phyloP scores from a whole-genome alignment of 2,329 filamentous ascomycete species.

The Cercospora sp. region DNA sequence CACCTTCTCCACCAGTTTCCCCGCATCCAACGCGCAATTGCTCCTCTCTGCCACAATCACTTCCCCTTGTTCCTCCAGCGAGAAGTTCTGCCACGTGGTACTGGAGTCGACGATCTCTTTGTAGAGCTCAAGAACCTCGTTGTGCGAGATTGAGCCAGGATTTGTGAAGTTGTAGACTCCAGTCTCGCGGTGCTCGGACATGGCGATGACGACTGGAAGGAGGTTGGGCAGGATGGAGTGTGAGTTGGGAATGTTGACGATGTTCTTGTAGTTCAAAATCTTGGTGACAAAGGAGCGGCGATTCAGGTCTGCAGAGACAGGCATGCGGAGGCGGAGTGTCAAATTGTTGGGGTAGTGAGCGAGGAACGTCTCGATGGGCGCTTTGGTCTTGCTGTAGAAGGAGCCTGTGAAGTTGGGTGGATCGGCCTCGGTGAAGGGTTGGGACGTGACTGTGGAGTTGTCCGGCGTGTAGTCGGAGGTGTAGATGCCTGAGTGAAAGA shows the following conservation, averaged over 20 bases:
- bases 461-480: slow-evolving; percentile 26
- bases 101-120: slow-evolving; percentile 62
- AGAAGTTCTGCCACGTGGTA: slow-evolving; percentile 67
- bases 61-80: slow-evolving; percentile 64
- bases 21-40: slow-evolving; percentile 64
- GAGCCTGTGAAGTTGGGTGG: slow-evolving; percentile 65
- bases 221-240: slow-evolving; percentile 67
- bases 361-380: slow-evolving; percentile 64
- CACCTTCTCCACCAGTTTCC: slow-evolving; percentile 62
- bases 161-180: slow-evolving; percentile 72
- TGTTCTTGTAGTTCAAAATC: slow-evolving; percentile 63
- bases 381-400: slow-evolving; percentile 69
- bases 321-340: slow-evolving; percentile 68
- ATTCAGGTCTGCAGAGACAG: slow-evolving; percentile 67
- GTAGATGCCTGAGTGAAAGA: slow-evolving; percentile 30
- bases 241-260: slow-evolving; percentile 69
- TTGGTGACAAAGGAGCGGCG: slow-evolving; percentile 69
- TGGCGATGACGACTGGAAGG: slow-evolving; percentile 60
- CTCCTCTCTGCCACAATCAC: slow-evolving; percentile 67
- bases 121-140: slow-evolving; percentile 65
- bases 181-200: slow-evolving; percentile 62
- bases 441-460: slow-evolving; percentile 52
- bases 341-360: slow-evolving; percentile 65
- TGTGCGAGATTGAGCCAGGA: slow-evolving; percentile 69
- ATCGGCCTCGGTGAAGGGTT: slow-evolving; percentile 63